Percentiles rank a stretch among this genome's conserved stretches.
phyloP scores from a whole-genome alignment of 2,329 filamentous ascomycete species.

The Colletotrichum lentis region DNA sequence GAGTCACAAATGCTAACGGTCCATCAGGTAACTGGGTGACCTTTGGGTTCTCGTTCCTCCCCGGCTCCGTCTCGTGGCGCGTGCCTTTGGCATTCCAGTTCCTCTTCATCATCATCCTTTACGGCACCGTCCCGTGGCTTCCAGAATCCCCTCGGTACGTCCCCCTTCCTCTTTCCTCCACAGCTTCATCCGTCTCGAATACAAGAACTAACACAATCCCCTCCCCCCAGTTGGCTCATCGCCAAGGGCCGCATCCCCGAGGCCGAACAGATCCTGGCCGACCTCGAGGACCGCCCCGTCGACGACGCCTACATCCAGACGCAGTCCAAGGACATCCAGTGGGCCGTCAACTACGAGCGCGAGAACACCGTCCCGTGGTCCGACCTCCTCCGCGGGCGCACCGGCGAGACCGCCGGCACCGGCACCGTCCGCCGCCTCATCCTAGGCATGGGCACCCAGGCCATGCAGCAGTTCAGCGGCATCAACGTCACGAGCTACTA shows the following conservation, averaged over 20 bases:
- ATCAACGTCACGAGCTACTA: constrained; percentile 46
- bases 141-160: constrained; percentile 46
- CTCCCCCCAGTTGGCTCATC: constrained; percentile 41
- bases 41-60: constrained; percentile 48
- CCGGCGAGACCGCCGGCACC: constrained; percentile 54
- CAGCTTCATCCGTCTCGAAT: too few relatives aligned
- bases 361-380: constrained; percentile 59
- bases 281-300: constrained; percentile 40
- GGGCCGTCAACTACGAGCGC: constrained; percentile 45
- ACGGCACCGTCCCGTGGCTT: constrained; percentile 44
- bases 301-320: constrained; percentile 42
- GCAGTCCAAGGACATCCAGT: constrained; percentile 45
- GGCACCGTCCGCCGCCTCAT: constrained; percentile 59
- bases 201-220: not conserved
- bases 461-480: constrained; percentile 43
- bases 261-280: constrained; percentile 44
- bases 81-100: constrained; percentile 56
- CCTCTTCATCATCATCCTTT: constrained; percentile 49
- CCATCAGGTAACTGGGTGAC: constrained; percentile 49
- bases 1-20: not conserved
- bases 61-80: constrained; percentile 49
- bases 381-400: constrained; percentile 58
- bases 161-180: accelerated
- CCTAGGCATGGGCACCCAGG: constrained; percentile 57
- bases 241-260: constrained; percentile 42